These are phyloP conservation scores for Puccinia hordei DNA, from an alignment of 1,284 basidiomycete genomes.

Conservation along the genomic window DNA sequence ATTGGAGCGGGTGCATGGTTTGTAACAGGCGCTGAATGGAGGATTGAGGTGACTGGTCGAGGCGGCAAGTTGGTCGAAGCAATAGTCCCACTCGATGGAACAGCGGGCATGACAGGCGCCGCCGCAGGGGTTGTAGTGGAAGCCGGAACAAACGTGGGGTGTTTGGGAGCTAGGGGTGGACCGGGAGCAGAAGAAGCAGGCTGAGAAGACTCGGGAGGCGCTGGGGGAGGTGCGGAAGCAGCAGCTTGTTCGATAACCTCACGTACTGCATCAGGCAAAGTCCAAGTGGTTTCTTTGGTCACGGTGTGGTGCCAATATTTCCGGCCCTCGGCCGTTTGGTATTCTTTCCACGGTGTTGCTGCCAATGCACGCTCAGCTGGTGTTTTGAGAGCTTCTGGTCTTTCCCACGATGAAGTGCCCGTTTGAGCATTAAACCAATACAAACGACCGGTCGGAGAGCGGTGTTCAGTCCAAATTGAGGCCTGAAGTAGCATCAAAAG, in stretches of 20 bases:
- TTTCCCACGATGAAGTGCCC: conserved; percentile 54
- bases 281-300: conserved; percentile 89
- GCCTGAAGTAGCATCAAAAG: background rate
- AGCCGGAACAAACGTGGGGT: conserved; percentile 54
- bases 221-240: conserved; percentile 60
- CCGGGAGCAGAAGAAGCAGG: conserved; percentile 47
- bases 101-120: conserved; percentile 32
- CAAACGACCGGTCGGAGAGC: conserved; percentile 76
- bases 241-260: conserved; percentile 79
- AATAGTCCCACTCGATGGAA: conserved; percentile 49
- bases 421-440: conserved; percentile 73
- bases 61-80: conserved; percentile 48
- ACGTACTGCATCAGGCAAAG: conserved; percentile 83
- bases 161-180: conserved; percentile 49
- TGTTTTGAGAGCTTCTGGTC: conserved; percentile 57
- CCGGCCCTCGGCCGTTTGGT: conserved; percentile 74
- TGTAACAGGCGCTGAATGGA: conserved; percentile 49
- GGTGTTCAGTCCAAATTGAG: conserved; percentile 57
- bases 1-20: conserved; percentile 69
- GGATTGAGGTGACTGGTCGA: conserved; percentile 47
- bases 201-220: conserved; percentile 35
- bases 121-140: conserved; percentile 49
- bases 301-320: conserved; percentile 90
- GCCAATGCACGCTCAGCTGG: conserved; percentile 55
- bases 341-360: conserved; percentile 75